Percentiles rank a stretch among this genome's conserved stretches.
phyloP scores from a whole-genome alignment of 768 basidiomycete genomes.

The Omphalotus guepiniiformis region DNA sequence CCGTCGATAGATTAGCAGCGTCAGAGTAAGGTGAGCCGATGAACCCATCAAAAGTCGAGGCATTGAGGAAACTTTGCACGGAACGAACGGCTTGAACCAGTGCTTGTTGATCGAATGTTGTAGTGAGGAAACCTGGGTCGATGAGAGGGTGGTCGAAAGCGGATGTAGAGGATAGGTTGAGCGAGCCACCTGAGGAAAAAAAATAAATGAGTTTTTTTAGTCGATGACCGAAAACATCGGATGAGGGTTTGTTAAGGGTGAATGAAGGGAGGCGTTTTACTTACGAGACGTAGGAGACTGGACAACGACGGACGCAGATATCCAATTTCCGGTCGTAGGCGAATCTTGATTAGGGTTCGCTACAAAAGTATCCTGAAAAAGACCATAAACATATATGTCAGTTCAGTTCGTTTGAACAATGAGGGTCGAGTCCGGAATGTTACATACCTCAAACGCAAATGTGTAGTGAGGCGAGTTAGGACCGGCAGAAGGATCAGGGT shows the following conservation, averaged over 20 bases:
- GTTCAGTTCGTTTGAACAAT: background rate
- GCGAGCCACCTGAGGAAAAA: conserved; percentile 18
- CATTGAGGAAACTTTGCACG: conserved; percentile 22
- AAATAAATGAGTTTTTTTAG: background rate
- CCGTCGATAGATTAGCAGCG: conserved; percentile 18
- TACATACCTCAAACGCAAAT: conserved; percentile 1
- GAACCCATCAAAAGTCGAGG: conserved; percentile 25
- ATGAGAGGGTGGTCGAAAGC: conserved; percentile 24
- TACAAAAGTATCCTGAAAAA: conserved; percentile 5
- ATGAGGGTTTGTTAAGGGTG: background rate
- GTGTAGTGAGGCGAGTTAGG: conserved; percentile 1
- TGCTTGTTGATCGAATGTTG: conserved; percentile 22
- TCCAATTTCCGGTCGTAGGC: conserved; percentile 14
- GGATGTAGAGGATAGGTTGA: conserved; percentile 22
- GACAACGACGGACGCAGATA: conserved; percentile 9
- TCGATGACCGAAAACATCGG: background rate
- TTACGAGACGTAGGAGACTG: conserved; percentile 13
- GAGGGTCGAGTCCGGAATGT: background rate
- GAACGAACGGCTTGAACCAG: conserved; percentile 25
- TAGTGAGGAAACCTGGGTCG: conserved; percentile 19
- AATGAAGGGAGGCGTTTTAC: background rate
- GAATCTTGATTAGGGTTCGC: too few species aligned
- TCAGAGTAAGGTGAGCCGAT: conserved; percentile 17
- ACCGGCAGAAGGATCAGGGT: conserved; percentile 2
- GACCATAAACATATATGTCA: background rate